Percentiles rank a stretch among this genome's conserved stretches.
phyloP scores from a whole-genome alignment of 768 basidiomycete species.

The Jaapia argillacea region DNA sequence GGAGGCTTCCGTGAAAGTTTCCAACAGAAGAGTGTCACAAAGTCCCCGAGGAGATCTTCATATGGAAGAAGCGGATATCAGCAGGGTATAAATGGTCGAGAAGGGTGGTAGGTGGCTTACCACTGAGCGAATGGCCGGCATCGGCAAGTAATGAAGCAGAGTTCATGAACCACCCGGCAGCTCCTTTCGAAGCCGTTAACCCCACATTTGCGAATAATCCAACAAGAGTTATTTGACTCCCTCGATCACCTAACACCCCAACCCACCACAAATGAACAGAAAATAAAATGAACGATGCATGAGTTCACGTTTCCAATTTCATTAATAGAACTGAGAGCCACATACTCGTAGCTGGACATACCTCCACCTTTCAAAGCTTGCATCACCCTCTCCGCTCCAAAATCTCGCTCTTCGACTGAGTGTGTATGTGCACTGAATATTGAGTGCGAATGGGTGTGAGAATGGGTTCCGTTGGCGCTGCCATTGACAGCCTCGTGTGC shows the following conservation, averaged over 20 bases:
- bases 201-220: slow-evolving; percentile 78
- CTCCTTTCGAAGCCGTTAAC: slow-evolving; percentile 75
- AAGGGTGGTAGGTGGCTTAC: slow-evolving; percentile 30
- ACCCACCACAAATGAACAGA: slow-evolving; percentile 4
- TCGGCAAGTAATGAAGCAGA: slow-evolving; percentile 89
- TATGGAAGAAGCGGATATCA: no score
- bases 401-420: slow-evolving; percentile 49
- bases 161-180: slow-evolving; percentile 85
- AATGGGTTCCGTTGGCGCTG: no score
- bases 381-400: slow-evolving; percentile 55
- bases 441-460: slow-evolving; percentile 52
- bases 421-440: slow-evolving; percentile 53
- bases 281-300: not conserved
- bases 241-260: slow-evolving; percentile 78
- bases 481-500: slow-evolving; percentile 14
- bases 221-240: slow-evolving; percentile 75
- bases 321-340: not conserved
- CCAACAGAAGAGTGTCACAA: slow-evolving; percentile 88
- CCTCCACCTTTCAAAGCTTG: slow-evolving; percentile 58
- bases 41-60: slow-evolving; percentile 86
- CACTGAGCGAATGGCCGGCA: slow-evolving; percentile 85
- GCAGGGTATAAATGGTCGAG: slow-evolving; percentile 2
- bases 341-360: no score
- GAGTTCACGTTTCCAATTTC: not conserved
- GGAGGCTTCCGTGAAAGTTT: slow-evolving; percentile 76